A percentile compares a stretch with the other conserved stretches of the same genome.
Conservation (phyloP, 768 basidiomycete genomes). For the Boletus fagicola region DNA sequence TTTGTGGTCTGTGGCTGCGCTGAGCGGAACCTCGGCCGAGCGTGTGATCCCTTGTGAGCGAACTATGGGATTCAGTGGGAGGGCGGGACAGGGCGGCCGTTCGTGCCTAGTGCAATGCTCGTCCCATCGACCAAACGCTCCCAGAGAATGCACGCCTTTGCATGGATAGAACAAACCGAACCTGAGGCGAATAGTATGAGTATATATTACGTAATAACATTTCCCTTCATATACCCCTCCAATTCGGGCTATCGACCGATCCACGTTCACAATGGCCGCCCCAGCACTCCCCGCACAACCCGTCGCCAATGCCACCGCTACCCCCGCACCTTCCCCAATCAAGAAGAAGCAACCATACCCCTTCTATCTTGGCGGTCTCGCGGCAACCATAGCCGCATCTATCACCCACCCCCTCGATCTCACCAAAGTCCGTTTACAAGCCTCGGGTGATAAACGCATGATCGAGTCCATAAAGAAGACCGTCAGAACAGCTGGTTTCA, state of each 20-base stretch:
- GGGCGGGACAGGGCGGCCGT: not conserved
- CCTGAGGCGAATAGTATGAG: too few species aligned
- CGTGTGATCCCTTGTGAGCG: not conserved
- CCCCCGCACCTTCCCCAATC: slow-evolving; percentile 4
- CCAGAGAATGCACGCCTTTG: not conserved
- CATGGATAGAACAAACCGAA: too few species aligned
- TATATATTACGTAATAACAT: slow-evolving; percentile 13
- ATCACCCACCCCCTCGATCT: slow-evolving; percentile 87
- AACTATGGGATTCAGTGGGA: not conserved
- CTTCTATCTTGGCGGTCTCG: slow-evolving; percentile 85
- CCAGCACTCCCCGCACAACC: slow-evolving; percentile 9
- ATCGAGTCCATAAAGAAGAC: slow-evolving; percentile 81
- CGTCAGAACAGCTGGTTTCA: slow-evolving; percentile 66
- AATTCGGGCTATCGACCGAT: not conserved
- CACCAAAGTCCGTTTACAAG: slow-evolving; percentile 89
- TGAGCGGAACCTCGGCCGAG: not conserved
- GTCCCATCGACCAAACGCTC: not conserved
- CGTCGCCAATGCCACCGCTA: slow-evolving; percentile 6
- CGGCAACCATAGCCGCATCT: slow-evolving; percentile 85
- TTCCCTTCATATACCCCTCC: slow-evolving; percentile 12
- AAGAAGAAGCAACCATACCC: slow-evolving; percentile 73
- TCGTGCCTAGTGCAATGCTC: not conserved
- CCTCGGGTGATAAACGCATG: slow-evolving; percentile 91
- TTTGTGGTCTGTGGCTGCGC: slow-evolving; percentile 6
- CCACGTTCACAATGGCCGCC: slow-evolving; percentile 17